Percentiles rank a stretch among this genome's conserved stretches.
phyloP scores from a whole-genome alignment of 495 filamentous ascomycete genomes.

The Aspergillus asperescens region DNA sequence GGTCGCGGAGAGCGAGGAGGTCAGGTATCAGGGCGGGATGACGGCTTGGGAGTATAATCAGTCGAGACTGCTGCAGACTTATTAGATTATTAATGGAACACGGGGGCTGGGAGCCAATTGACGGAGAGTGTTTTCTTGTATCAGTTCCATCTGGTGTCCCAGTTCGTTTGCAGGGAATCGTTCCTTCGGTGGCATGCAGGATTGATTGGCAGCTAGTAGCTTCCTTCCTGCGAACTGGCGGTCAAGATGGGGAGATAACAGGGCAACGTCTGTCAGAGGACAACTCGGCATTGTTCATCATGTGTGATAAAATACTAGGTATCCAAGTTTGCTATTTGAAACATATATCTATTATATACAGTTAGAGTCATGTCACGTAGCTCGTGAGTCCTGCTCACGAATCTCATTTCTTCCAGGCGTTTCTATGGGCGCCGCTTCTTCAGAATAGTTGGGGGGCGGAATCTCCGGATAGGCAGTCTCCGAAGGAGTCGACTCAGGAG shows the following conservation, averaged over 20 bases:
- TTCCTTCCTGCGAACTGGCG: not conserved
- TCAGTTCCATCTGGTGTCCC: no score
- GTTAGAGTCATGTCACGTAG: conserved; percentile 5
- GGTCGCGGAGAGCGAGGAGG: not conserved
- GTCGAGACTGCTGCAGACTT: conserved; percentile 10
- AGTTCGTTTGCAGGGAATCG: not conserved
- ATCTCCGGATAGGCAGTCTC: not conserved
- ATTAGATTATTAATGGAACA: not conserved
- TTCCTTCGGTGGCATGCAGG: not conserved
- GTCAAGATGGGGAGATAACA: not conserved
- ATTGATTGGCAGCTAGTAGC: no score
- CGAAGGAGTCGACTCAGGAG: not conserved
- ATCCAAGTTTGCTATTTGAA: not conserved
- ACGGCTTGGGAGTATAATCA: conserved; percentile 31
- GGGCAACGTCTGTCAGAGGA: no score
- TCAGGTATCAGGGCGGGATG: conserved; percentile 20
- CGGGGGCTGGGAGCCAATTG: not conserved
- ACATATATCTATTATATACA: conserved; percentile 8
- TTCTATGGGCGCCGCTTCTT: not conserved
- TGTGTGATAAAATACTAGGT: no score
- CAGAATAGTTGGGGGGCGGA: not conserved
- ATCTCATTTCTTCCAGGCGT: not conserved
- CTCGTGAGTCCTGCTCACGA: conserved; percentile 11
- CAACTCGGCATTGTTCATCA: no score
- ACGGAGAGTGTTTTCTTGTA: no score